phyloP scores from a whole-genome alignment of 352 stramenopile species.

The Thalassiosira livingstoniorum region DNA sequence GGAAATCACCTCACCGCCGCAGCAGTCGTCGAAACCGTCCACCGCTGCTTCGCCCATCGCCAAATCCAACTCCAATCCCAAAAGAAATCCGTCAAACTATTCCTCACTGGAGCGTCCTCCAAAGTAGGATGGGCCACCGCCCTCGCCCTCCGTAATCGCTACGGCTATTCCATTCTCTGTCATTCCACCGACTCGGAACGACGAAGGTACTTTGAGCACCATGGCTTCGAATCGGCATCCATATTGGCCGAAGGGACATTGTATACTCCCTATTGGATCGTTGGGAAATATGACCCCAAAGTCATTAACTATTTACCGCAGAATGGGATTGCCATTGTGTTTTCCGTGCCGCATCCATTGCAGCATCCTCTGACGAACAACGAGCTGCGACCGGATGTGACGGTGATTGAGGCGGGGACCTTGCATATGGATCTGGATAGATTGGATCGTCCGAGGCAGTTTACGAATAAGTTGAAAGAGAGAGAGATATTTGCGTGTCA shows the following conservation, averaged over 20 bases:
- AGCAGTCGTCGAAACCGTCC: conserved; percentile 59
- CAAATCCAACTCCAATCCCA: too few relatives aligned
- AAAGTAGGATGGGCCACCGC: conserved; percentile 74
- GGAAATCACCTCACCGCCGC: conserved; percentile 73
- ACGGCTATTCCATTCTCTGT: conserved; percentile 63
- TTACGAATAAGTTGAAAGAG: conserved; percentile 64
- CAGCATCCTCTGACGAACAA: too few relatives aligned
- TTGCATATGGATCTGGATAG: conserved; percentile 62
- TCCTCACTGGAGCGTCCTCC: conserved; percentile 68
- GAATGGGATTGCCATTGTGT: conserved; percentile 58
- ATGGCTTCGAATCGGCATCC: conserved; percentile 54
- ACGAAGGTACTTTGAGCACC: conserved; percentile 50
- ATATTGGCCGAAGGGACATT: conserved; percentile 46
- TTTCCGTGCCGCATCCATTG: conserved; percentile 65
- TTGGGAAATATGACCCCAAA: conserved; percentile 63
- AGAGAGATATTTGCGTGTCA: conserved; percentile 73
- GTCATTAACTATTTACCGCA: conserved; percentile 59
- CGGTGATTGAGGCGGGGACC: conserved; percentile 60
- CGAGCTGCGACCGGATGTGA: conserved; percentile 48
- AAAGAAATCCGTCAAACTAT: conserved; percentile 62
- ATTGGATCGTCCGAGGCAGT: conserved; percentile 59
- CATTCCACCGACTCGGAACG: conserved; percentile 61
- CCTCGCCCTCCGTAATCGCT: conserved; percentile 52
- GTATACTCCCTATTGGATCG: conserved; percentile 61
- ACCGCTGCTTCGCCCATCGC: conserved; percentile 44